phyloP scores from a whole-genome alignment of 2,329 filamentous ascomycete genomes.

The Diaporthe ampelina region DNA sequence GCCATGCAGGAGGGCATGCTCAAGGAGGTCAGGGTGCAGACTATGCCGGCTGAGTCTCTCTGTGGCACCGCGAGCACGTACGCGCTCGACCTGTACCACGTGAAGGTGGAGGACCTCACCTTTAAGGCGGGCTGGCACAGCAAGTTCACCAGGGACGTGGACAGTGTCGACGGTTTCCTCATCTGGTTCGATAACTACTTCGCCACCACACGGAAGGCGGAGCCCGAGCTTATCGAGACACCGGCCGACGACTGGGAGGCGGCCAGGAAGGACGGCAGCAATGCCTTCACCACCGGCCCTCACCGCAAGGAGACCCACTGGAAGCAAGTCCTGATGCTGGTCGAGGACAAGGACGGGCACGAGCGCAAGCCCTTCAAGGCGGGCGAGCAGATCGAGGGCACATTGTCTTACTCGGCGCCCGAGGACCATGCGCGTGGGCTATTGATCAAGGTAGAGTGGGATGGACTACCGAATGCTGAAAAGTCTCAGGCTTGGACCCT shows the following conservation, averaged over 20 bases:
- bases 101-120: constrained; percentile 78
- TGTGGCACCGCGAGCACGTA: constrained; percentile 76
- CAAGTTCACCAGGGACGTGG: constrained; percentile 71
- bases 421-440: constrained; percentile 78
- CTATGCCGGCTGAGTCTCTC: constrained; percentile 73
- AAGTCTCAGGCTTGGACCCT: constrained; percentile 65
- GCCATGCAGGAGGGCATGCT: constrained; percentile 88
- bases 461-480: constrained; percentile 48
- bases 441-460: constrained; percentile 76
- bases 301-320: constrained; percentile 85
- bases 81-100: constrained; percentile 82
- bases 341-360: constrained; percentile 68
- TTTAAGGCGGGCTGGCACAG: constrained; percentile 80
- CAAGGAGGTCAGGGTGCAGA: constrained; percentile 84
- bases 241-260: constrained; percentile 74
- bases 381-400: constrained; percentile 73
- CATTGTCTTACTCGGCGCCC: constrained; percentile 78
- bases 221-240: constrained; percentile 64
- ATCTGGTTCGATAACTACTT: constrained; percentile 98
- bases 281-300: constrained; percentile 93
- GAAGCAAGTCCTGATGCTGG: constrained; percentile 85
- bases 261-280: constrained; percentile 68
- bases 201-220: constrained; percentile 68
- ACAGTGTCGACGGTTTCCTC: constrained; percentile 85
- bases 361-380: constrained; percentile 57